A percentile compares a stretch with the other conserved stretches of the same genome.
These are phyloP conservation scores for Jasminum sambac DNA, from an alignment of 257 asterid genomes.

Conservation along the genomic window DNA sequence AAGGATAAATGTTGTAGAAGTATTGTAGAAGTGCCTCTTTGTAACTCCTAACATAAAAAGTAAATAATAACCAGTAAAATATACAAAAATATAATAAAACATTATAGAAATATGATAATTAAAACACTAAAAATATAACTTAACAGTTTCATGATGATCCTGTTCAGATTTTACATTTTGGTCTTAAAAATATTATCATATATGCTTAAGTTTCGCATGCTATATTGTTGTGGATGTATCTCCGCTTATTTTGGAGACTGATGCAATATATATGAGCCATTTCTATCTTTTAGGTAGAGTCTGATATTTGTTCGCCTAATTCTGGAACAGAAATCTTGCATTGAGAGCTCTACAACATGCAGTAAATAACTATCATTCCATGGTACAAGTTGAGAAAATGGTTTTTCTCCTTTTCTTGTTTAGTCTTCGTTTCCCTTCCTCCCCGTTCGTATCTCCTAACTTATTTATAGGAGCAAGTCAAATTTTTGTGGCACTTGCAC, in stretches of 20 bases:
- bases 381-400: slow-evolving; percentile 87
- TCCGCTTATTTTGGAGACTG: slow-evolving; percentile 10
- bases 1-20: too few species aligned
- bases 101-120: too few species aligned
- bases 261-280: slow-evolving; percentile 13
- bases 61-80: too few species aligned
- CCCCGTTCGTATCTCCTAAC: neutral
- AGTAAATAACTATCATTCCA: slow-evolving; percentile 52
- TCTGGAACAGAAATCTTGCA: slow-evolving; percentile 91
- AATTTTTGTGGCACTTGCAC: neutral
- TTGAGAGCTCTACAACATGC: slow-evolving; percentile 68
- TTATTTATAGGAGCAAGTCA: neutral
- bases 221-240: slow-evolving; percentile 11
- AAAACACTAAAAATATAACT: too few species aligned
- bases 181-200: neutral
- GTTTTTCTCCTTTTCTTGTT: slow-evolving; percentile 39
- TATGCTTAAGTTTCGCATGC: slow-evolving; percentile 9
- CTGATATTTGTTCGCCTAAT: slow-evolving; percentile 92
- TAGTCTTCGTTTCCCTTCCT: slow-evolving; percentile 11
- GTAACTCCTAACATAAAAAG: too few species aligned
- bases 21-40: too few species aligned
- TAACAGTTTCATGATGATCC: neutral
- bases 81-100: too few species aligned
- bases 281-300: slow-evolving; percentile 73
- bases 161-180: slow-evolving; percentile 9